A percentile compares a stretch with the other conserved stretches of the same genome.
These are phyloP conservation scores for Hypholoma sublateritium DNA, from an alignment of 768 basidiomycete genomes.

Conservation along the genomic window DNA sequence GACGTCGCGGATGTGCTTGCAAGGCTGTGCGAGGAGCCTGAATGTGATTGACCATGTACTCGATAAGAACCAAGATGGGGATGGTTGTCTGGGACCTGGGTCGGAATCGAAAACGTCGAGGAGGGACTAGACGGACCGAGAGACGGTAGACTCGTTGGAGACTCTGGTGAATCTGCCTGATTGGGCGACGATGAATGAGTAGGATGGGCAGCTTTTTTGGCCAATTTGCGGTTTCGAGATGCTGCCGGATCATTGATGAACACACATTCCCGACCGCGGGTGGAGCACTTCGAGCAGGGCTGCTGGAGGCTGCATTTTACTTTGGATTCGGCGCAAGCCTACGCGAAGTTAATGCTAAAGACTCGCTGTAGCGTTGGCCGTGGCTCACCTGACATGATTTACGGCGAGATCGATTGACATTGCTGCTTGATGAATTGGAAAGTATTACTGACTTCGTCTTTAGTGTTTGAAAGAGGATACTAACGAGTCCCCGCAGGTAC, in stretches of 20 bases:
- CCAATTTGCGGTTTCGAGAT: slow-evolving; percentile 38
- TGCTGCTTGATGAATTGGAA: slow-evolving; percentile 25
- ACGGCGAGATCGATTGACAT: slow-evolving; percentile 56
- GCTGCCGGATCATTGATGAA: slow-evolving; percentile 53
- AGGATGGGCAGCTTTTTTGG: slow-evolving; percentile 27
- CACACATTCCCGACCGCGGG: slow-evolving; percentile 63
- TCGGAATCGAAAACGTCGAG: slow-evolving; percentile 16
- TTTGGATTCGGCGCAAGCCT: slow-evolving; percentile 75
- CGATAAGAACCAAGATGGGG: slow-evolving; percentile 21
- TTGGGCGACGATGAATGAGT: slow-evolving; percentile 13
- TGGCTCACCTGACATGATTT: slow-evolving; percentile 59
- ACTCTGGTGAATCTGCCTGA: slow-evolving; percentile 18
- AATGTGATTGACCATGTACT: slow-evolving; percentile 13
- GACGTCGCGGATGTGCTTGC: slow-evolving; percentile 24
- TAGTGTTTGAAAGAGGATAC: slow-evolving; percentile 21
- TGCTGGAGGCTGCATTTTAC: slow-evolving; percentile 69
- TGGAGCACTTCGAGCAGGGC: slow-evolving; percentile 66
- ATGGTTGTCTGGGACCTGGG: slow-evolving; percentile 15
- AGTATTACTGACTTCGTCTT: not conserved
- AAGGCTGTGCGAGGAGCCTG: slow-evolving; percentile 17
- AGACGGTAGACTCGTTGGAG: slow-evolving; percentile 15
- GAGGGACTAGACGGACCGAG: slow-evolving; percentile 21
- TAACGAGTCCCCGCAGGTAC: slow-evolving; percentile 69
- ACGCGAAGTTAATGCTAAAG: slow-evolving; percentile 1
- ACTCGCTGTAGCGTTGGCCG: slow-evolving; percentile 1